These are phyloP conservation scores for Russula sp. DNA, from an alignment of 768 basidiomycete genomes.

Conservation along the genomic window DNA sequence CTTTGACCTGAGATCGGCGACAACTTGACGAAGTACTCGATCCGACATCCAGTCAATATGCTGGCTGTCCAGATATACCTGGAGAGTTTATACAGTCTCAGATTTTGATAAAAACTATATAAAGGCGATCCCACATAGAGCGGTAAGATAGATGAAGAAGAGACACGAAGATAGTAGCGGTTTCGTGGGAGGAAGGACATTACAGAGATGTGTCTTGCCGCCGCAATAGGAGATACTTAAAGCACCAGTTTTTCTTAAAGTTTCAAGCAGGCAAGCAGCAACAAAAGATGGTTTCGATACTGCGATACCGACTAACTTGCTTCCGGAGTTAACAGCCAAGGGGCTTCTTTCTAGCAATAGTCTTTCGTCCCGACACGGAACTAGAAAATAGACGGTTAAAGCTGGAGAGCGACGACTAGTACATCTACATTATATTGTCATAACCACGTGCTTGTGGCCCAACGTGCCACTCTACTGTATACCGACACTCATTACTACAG, in stretches of 20 bases:
- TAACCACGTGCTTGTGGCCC: too few species aligned
- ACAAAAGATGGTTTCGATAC: too few species aligned
- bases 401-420: too few species aligned
- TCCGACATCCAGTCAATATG: conserved; percentile 93
- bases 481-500: not conserved
- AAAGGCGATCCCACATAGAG: conserved; percentile 49
- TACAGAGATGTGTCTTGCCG: not conserved
- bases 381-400: too few species aligned
- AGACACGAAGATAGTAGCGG: conserved; percentile 76
- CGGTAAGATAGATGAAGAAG: conserved; percentile 64
- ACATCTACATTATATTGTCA: too few species aligned
- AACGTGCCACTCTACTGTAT: too few species aligned
- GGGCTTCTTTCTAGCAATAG: not conserved
- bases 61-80: conserved; percentile 83
- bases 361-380: too few species aligned
- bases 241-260: not conserved
- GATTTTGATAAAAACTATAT: not conserved
- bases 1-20: conserved; percentile 73
- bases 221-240: not conserved
- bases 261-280: not conserved
- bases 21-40: conserved; percentile 64
- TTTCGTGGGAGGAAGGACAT: conserved; percentile 73
- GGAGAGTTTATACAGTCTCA: not conserved
- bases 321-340: not conserved
- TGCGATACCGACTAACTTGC: not conserved